Evolutionary conservation across 148 eudicot genomes (phyloP).

Genomic region (Fallopia convolvulus): DNA sequence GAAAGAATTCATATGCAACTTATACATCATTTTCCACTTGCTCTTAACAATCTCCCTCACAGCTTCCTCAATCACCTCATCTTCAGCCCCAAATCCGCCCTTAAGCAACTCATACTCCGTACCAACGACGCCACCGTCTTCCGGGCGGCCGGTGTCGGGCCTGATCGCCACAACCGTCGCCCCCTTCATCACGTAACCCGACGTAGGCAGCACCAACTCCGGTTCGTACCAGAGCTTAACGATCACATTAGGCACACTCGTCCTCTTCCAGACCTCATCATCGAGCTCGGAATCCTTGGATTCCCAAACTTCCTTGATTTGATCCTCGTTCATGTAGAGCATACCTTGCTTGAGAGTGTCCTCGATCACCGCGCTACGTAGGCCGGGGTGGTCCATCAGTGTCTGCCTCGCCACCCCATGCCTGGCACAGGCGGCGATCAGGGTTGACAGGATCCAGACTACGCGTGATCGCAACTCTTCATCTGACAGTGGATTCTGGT

Average conservation of each 20-base stretch:
- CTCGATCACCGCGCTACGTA: constrained; percentile 25
- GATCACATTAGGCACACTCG: constrained; percentile 26
- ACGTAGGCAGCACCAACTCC: constrained; percentile 38
- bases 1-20: constrained; percentile 25
- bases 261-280: constrained; percentile 16
- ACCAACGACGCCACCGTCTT: not conserved
- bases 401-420: constrained; percentile 41
- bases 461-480: constrained; percentile 48
- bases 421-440: constrained; percentile 53
- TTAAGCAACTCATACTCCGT: not conserved
- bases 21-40: constrained; percentile 22
- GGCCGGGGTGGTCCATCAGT: constrained; percentile 16
- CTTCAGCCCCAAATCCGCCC: constrained; percentile 15
- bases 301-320: constrained; percentile 34
- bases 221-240: constrained; percentile 53
- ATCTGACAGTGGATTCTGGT: constrained; percentile 11
- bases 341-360: constrained; percentile 55
- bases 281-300: not conserved
- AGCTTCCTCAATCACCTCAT: constrained; percentile 30
- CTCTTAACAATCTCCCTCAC: constrained; percentile 25
- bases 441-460: constrained; percentile 57
- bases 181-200: constrained; percentile 42
- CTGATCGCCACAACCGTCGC: constrained; percentile 41
- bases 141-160: not conserved
- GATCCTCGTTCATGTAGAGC: constrained; percentile 34